A percentile compares a stretch with the other conserved stretches of the same genome.
Evolutionary conservation across 2,329 filamentous ascomycete species (phyloP).

Genomic region (Didymella pinodella): DNA sequence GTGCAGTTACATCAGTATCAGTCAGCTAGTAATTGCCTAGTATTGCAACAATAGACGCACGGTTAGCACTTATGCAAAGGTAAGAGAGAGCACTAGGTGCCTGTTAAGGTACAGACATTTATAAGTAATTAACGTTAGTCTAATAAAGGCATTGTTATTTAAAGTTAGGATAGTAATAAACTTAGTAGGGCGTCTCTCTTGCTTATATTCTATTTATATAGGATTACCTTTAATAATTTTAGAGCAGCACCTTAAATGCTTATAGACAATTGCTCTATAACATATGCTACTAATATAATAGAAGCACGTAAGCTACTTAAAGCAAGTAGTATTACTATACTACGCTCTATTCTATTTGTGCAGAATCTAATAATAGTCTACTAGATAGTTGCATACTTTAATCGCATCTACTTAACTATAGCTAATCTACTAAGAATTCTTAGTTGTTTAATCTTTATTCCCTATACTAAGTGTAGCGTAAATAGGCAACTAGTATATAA

Average conservation of each 20-base stretch:
- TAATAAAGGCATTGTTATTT: background rate
- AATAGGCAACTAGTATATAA: background rate
- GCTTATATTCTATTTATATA: background rate
- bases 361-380: background rate
- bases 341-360: background rate
- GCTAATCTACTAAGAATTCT: background rate
- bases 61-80: background rate
- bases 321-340: background rate
- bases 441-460: background rate
- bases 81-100: conserved; percentile 1
- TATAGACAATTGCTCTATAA: background rate
- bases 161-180: conserved; percentile 1
- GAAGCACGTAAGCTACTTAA: background rate
- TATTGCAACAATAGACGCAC: conserved; percentile 1
- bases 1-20: conserved; percentile 2
- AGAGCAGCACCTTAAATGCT: background rate
- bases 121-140: conserved; percentile 1
- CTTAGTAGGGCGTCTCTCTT: background rate
- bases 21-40: conserved; percentile 1
- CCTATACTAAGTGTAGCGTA: background rate
- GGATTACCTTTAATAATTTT: background rate
- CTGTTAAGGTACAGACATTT: background rate
- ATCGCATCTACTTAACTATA: conserved; percentile 1
- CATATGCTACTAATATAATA: background rate
- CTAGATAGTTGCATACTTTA: background rate